Conservation (phyloP, 192 early-diverging fungal species). For the Mortierella antarctica region DNA sequence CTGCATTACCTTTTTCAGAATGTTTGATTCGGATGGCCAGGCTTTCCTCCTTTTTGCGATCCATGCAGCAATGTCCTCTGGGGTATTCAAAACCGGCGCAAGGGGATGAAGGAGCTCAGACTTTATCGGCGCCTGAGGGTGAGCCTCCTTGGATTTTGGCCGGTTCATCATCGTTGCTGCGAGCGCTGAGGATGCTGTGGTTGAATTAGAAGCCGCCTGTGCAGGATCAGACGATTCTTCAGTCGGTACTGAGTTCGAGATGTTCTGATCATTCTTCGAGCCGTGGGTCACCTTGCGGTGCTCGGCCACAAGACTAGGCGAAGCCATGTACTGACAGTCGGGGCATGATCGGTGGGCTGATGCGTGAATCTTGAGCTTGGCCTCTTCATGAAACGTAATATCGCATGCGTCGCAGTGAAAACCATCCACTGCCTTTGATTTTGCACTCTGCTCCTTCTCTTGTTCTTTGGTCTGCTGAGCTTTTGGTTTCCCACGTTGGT, state of each 20-base stretch:
- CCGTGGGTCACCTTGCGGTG: conserved; percentile 39
- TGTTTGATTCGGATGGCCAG: conserved; percentile 48
- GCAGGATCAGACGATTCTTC: background rate
- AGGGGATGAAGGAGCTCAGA: conserved; percentile 24
- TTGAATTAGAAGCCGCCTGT: background rate
- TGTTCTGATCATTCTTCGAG: conserved; percentile 1
- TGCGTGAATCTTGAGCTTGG: conserved; percentile 29
- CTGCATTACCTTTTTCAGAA: conserved; percentile 32
- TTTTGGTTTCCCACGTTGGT: conserved; percentile 1
- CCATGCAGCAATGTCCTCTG: conserved; percentile 50
- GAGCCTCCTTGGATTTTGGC: conserved; percentile 7
- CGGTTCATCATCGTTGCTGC: background rate
- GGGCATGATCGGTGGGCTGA: conserved; percentile 41
- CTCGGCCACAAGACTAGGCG: conserved; percentile 43
- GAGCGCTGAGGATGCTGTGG: background rate
- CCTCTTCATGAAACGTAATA: conserved; percentile 44
- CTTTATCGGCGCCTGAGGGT: background rate
- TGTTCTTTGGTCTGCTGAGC: conserved; percentile 8
- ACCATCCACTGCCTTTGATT: conserved; percentile 1
- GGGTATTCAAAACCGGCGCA: conserved; percentile 36
- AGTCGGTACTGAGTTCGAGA: background rate
- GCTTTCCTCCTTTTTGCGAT: conserved; percentile 40
- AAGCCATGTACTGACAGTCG: conserved; percentile 35
- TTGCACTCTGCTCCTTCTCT: conserved; percentile 5
- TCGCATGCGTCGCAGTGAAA: conserved; percentile 49